Conservation (phyloP, 306 rosid species). For the Ormosia emarginata region DNA sequence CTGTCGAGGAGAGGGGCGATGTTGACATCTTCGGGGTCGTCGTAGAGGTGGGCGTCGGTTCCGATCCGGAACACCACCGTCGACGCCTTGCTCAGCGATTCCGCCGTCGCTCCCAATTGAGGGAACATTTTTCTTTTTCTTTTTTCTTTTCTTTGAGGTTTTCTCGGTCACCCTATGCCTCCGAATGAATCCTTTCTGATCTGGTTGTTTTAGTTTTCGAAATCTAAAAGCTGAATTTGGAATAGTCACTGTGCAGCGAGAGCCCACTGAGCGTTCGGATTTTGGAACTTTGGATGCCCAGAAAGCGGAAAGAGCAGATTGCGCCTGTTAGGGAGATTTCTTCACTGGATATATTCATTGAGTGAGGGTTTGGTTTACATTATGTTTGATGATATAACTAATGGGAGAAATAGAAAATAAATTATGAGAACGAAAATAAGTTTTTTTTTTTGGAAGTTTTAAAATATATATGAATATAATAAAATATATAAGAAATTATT, state of each 20-base stretch:
- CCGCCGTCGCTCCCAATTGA: conserved; percentile 92
- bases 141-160: neutral
- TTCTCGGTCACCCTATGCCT: neutral
- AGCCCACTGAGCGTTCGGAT: neutral
- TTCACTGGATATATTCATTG: too few relatives aligned
- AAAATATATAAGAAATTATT: too few relatives aligned
- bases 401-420: too few relatives aligned
- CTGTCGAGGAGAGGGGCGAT: conserved; percentile 85
- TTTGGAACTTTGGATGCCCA: neutral
- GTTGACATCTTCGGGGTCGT: conserved; percentile 90
- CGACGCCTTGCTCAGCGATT: conserved; percentile 90
- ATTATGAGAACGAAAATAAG: too few relatives aligned
- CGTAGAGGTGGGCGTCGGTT: conserved; percentile 99
- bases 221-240: neutral
- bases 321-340: neutral
- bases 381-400: too few relatives aligned
- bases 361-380: too few relatives aligned
- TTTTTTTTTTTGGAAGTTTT: too few relatives aligned
- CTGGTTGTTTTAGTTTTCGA: neutral
- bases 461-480: too few relatives aligned
- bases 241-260: neutral
- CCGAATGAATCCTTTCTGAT: neutral
- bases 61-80: conserved; percentile 93
- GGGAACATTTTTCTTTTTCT: conserved; percentile 51
- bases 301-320: neutral